Evolutionary conservation across 768 basidiomycete genomes (phyloP), one percentile per base, ranked within the genome.

Genomic region (Xanthoconium stramineum): DNA sequence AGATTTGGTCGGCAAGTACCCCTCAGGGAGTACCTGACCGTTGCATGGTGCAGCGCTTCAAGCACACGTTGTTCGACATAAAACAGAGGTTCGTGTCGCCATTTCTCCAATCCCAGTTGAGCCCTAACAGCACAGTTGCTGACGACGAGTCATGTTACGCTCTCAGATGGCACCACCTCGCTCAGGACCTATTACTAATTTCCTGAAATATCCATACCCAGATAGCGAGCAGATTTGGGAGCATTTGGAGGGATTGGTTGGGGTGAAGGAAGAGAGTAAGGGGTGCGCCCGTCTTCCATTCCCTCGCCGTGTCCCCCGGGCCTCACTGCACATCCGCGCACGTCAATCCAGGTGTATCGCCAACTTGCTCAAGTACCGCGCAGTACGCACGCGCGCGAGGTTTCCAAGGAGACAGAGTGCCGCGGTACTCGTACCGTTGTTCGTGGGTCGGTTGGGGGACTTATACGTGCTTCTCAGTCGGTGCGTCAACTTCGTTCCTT

Each of bases 391-490:
- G 64, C 61, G 53, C 53, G 81, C 58, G 63, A 70, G 52, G 24
- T 74, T 81, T 49, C 89, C 89, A 0, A 77, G 83, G 13, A 78
- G 82, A 8, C 72, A 80, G 48, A 78, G 81, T 50, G 88, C 91
- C 0, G 89, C 89, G 0, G 91, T 94, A 1, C 79, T 94, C 11
- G 87, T 94, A 1, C 89, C 91, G 12, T 65, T 96, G 47, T 96
- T 96, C 57, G 84, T 93, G 3, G 94, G 94, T 0, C 76, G 93
- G 8, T 77, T 79, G 33, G 93, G 94, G 6, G 91, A 95, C 61
- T 65, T 96, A 28, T 90, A 94, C 62, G 94, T 95, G 5, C 67
- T 94, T 32, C 78, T 95, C n/a, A 91, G 83, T 64, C 78, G 86
- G 91, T 89, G 65, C 64, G 88, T 76, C 9, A 4, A 24, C 8